Conservation (phyloP, 306 rosid species). For the Clitoria ternatea region DNA sequence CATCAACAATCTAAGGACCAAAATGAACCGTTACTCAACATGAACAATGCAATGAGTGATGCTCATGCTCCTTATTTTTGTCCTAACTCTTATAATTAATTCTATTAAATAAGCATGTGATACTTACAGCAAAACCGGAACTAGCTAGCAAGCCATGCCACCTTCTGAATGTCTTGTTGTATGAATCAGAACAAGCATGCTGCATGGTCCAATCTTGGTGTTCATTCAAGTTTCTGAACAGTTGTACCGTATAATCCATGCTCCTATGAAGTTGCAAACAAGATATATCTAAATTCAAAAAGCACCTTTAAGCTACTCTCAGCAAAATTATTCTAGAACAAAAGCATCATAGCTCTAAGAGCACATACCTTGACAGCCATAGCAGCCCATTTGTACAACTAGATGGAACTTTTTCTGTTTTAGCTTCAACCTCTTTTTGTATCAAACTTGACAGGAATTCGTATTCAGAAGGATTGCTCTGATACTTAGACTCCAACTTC, state of each 20-base stretch:
- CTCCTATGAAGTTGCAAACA: neutral
- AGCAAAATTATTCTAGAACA: neutral
- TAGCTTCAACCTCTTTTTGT: constrained; percentile 49
- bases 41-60: no score
- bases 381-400: constrained; percentile 72
- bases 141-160: constrained; percentile 76
- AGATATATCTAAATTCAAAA: neutral
- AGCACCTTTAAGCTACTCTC: neutral
- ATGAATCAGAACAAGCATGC: constrained; percentile 66
- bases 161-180: constrained; percentile 58
- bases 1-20: no score
- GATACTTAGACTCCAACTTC: constrained; percentile 62
- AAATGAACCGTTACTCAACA: no score
- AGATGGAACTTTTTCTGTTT: constrained; percentile 53
- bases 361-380: constrained; percentile 77
- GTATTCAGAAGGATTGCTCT: constrained; percentile 40
- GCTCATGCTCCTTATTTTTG: no score
- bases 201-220: constrained; percentile 73
- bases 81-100: no score
- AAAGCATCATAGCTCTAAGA: no score
- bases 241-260: constrained; percentile 63
- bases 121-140: constrained; percentile 56
- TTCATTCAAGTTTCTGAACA: constrained; percentile 61
- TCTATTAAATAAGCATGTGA: neutral
- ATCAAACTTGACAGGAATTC: constrained; percentile 48